Base-by-base conservation (phyloP, 1,284 basidiomycete genomes). In the Dichomitus squalens region DNA sequence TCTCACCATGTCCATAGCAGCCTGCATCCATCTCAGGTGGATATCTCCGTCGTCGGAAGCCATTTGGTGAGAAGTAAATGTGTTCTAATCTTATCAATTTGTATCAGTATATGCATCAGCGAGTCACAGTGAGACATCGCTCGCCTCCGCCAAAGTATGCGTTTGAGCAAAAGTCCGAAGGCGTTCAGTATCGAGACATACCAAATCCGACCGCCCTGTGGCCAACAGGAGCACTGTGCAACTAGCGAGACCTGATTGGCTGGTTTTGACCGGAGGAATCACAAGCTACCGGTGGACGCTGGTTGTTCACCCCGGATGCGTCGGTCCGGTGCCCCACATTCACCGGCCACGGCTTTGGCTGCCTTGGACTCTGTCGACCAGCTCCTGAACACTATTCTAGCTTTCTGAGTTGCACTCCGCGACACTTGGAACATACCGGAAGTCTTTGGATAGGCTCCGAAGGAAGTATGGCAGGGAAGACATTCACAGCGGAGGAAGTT, bases 401-500 rank as follows among this genome's bases (percentile, higher is more conserved):
- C 18, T n/a, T 29, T 3, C 44, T 11, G 7, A 31, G 7, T 20
- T 31, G 27, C 29, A 46, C n/a, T n/a, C n/a, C n/a, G n/a, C n/a
- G n/a, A 3, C 14, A 14, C 29, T 34, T 14, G 4, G 31, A 7
- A 21, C 18, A 47, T 33, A 11, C 3, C 18, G 8, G 12, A 16
- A 33, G 7, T 14, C 7, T 18, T 11, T 4, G 20, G 20, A 23
- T 18, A 6, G 29, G 29, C 29, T 31, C 29, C 6, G 11, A 31
- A 31, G 29, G n/a, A 47, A 29, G 18, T 2, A 63, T 63, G 61
- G 38, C 59, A 16, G 55, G 59, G 27, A 49, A 51, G 43, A 55
- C 49, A 16, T 39, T 21, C 44, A 55, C 80, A 2, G 52, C 75
- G 1, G 79, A 85, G 25, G 84, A 87, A 58, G 78, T 87, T 47